Conservation (phyloP, 1,139 yeast species). For the Sugiyamaella japonica region DNA sequence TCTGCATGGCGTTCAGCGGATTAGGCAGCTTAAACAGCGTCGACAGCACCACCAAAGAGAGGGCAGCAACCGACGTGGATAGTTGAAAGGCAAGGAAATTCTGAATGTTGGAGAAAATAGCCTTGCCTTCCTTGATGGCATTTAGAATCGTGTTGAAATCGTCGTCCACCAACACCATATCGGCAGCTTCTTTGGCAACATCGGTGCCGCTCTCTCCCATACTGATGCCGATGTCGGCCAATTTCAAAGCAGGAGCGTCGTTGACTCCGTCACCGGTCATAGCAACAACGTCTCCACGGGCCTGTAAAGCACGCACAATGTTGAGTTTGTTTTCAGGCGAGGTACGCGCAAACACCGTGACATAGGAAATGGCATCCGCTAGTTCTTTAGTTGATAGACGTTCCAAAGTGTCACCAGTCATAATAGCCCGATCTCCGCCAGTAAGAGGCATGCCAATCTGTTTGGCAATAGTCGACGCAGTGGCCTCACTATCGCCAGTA, state of each 20-base stretch:
- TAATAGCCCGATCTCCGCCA: constrained; percentile 56
- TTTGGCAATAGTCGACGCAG: constrained; percentile 87
- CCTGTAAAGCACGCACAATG: constrained; percentile 87
- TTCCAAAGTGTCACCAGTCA: constrained; percentile 84
- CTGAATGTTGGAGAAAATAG: constrained; percentile 91
- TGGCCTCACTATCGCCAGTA: constrained; percentile 92
- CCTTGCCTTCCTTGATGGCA: constrained; percentile 96
- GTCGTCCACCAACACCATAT: constrained; percentile 95
- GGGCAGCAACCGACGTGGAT: constrained; percentile 93
- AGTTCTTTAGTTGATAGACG: constrained; percentile 66
- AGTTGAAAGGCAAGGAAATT: constrained; percentile 91
- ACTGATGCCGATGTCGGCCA: constrained; percentile 96
- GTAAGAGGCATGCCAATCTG: constrained; percentile 89
- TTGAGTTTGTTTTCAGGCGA: constrained; percentile 94
- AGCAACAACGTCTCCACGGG: constrained; percentile 93
- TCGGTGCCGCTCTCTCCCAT: constrained; percentile 98
- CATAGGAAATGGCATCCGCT: constrained; percentile 71
- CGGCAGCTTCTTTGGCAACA: constrained; percentile 98
- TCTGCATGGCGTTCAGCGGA: constrained; percentile 98
- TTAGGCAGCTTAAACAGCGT: constrained; percentile 86
- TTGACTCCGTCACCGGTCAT: constrained; percentile 99
- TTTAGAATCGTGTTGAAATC: constrained; percentile 89
- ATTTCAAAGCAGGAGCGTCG: constrained; percentile 97
- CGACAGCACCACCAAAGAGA: constrained; percentile 81
- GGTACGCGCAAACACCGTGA: constrained; percentile 92